Percentiles rank a stretch among this genome's conserved stretches.
Evolutionary conservation across 2,329 filamentous ascomycete species (phyloP).

Genomic region (Polychaeton citri): DNA sequence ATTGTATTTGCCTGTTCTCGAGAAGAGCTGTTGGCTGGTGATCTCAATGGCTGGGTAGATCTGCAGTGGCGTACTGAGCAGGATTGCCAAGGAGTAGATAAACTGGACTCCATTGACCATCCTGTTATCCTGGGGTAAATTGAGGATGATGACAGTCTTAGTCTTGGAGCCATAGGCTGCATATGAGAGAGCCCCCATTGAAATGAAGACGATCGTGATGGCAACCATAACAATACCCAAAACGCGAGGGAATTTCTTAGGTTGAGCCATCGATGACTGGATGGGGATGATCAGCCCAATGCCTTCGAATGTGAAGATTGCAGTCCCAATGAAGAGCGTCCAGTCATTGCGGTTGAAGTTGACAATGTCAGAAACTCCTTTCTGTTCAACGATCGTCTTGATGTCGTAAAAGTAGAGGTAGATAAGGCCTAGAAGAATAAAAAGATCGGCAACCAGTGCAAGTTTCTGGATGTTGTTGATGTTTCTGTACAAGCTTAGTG

Average conservation of each 20-base stretch:
- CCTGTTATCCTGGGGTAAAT: constrained; percentile 89
- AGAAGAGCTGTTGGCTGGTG: constrained; percentile 87
- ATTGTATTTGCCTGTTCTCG: constrained; percentile 90
- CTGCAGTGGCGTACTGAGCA: constrained; percentile 87
- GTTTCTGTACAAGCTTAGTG: constrained; percentile 84
- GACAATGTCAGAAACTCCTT: constrained; percentile 71
- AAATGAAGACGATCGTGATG: constrained; percentile 81
- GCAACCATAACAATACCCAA: constrained; percentile 86
- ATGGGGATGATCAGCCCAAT: constrained; percentile 97
- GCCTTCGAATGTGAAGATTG: constrained; percentile 97
- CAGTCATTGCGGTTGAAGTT: constrained; percentile 84
- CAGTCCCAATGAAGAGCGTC: constrained; percentile 96
- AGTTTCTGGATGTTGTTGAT: constrained; percentile 96
- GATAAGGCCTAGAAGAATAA: constrained; percentile 81
- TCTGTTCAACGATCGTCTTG: constrained; percentile 58
- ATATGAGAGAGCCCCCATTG: constrained; percentile 86
- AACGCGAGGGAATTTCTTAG: constrained; percentile 78
- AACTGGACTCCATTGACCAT: constrained; percentile 94
- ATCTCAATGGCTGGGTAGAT: constrained; percentile 98
- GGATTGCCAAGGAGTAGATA: constrained; percentile 92
- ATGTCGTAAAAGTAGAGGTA: constrained; percentile 97
- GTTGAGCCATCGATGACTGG: constrained; percentile 90
- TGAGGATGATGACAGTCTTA: constrained; percentile 90
- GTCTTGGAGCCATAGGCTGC: constrained; percentile 91
- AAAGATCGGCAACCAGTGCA: constrained; percentile 81